phyloP scores from a whole-genome alignment of 2,329 filamentous ascomycete genomes.

The Scedosporium dehoogii region DNA sequence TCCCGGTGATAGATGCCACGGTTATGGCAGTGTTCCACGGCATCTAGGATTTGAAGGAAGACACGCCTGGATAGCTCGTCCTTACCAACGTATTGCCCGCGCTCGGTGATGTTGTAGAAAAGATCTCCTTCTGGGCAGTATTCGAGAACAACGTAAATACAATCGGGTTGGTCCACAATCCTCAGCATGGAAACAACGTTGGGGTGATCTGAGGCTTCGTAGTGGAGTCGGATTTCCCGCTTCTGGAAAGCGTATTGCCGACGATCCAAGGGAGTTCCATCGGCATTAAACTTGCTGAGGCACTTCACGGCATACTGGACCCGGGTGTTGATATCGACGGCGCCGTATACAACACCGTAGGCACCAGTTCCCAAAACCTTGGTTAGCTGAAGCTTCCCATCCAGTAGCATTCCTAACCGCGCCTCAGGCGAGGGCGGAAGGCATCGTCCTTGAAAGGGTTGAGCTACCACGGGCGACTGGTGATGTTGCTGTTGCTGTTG shows the following conservation, averaged over 20 bases:
- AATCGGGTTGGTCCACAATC: slow-evolving; percentile 85
- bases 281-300: slow-evolving; percentile 76
- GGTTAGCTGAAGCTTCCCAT: slow-evolving; percentile 72
- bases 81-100: slow-evolving; percentile 85
- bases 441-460: slow-evolving; percentile 34
- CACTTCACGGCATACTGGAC: slow-evolving; percentile 92
- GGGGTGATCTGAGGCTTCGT: slow-evolving; percentile 76
- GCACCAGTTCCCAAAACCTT: slow-evolving; percentile 85
- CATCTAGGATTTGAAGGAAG: slow-evolving; percentile 93
- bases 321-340: slow-evolving; percentile 72
- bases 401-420: slow-evolving; percentile 73
- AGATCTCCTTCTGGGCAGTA: slow-evolving; percentile 95
- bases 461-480: slow-evolving; percentile 19
- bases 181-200: slow-evolving; percentile 92
- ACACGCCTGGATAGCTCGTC: slow-evolving; percentile 77
- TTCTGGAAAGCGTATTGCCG: slow-evolving; percentile 86
- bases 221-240: slow-evolving; percentile 85
- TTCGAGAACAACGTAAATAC: slow-evolving; percentile 92
- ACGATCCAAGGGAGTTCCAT: slow-evolving; percentile 63
- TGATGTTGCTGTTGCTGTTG: slow-evolving; percentile 24
- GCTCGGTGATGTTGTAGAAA: slow-evolving; percentile 95
- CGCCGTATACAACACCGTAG: slow-evolving; percentile 92
- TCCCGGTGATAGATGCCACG: slow-evolving; percentile 95
- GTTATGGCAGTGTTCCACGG: slow-evolving; percentile 89
- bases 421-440: slow-evolving; percentile 65